Base-by-base conservation (phyloP, 257 asterid species). In the Salvia hispanica region DNA sequence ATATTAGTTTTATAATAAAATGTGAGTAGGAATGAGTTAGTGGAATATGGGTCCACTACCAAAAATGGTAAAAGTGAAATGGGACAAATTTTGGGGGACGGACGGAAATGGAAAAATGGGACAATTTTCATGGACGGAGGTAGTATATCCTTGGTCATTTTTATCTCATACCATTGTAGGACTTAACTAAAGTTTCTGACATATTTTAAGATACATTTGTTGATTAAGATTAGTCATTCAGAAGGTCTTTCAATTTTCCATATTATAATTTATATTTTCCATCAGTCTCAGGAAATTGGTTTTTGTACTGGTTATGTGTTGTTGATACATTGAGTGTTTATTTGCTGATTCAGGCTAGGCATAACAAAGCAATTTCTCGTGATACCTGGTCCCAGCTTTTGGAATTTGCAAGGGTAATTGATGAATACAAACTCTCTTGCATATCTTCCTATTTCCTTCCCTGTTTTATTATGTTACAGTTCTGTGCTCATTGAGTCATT, bases 331-430 rank as follows among this genome's bases (percentile, higher is more conserved):
- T 66, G 54, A 25, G 6, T 28, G 12, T 44, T 62, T 54, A 44
- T 75, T 66, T 69, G 36, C 34, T 79, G 73, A 68, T 77, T 59
- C 87, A 94, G 99, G 96, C 91, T 60, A 86, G 91, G 62, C 99
- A 94, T 73, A 94, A 91, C 78, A 94, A 94, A 79, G 99, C 99
- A 18, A 91, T 94, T 72, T 94, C 99, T 50, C 91, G 96, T 53
- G 99, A 94, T 76, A 94, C 99, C 70, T 91, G 99, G 99, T 75
- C 99, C 70, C 99, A 94, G 71, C 93, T 94, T 12, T 83, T 91
- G 78, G 99, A 94, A 79, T 94, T 94, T 80, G 95, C 95, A 8
- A 86, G 91, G 95, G 99, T 94, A 90, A 81, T 60, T 62, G 52
- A 15, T 40, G 8, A 64, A 64, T 39, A 16, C 67, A 65, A 37